Percentiles rank a stretch among this genome's conserved stretches.
These are phyloP conservation scores for Physcomitrellopsis africana DNA, from an alignment of 225 moss, liverwort and hornwort species.

Conservation along the genomic window DNA sequence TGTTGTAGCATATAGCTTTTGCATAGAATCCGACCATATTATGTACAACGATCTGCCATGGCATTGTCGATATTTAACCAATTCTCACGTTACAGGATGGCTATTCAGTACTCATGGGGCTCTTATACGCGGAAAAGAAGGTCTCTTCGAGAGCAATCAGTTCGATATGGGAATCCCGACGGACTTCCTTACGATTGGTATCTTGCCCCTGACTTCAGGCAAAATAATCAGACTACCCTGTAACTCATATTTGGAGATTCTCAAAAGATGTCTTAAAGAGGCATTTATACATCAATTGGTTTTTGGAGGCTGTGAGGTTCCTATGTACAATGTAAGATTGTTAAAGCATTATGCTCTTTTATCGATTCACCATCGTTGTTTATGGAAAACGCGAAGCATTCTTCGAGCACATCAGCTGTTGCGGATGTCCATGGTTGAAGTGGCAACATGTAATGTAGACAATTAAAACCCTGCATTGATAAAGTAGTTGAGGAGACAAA, in stretches of 20 bases:
- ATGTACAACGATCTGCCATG: constrained; percentile 24
- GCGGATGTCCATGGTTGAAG: constrained; percentile 17
- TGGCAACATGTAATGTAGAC: constrained; percentile 15
- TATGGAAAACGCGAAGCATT: neutral
- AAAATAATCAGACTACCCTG: constrained; percentile 42
- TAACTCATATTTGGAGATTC: constrained; percentile 19
- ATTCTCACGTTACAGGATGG: constrained; percentile 45
- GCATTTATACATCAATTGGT: constrained; percentile 7
- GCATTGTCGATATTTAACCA: constrained; percentile 21
- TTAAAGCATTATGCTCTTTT: constrained; percentile 18
- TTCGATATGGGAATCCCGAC: constrained; percentile 32
- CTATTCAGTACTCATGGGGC: constrained; percentile 60
- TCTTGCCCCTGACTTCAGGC: constrained; percentile 52
- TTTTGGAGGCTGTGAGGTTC: constrained; percentile 24
- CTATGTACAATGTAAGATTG: constrained; percentile 27
- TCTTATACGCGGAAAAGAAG: constrained; percentile 56
- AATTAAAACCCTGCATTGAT: neutral
- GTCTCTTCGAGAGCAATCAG: constrained; percentile 37
- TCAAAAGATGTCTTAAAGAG: constrained; percentile 10
- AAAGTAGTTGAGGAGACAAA: neutral
- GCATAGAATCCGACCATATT: constrained; percentile 1
- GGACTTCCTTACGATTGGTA: constrained; percentile 71
- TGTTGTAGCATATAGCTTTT: constrained; percentile 21
- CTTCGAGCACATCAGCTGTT: neutral
- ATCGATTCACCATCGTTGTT: constrained; percentile 17